phyloP scores from a whole-genome alignment of 352 stramenopile species.

The Phytopythium mirpurense region DNA sequence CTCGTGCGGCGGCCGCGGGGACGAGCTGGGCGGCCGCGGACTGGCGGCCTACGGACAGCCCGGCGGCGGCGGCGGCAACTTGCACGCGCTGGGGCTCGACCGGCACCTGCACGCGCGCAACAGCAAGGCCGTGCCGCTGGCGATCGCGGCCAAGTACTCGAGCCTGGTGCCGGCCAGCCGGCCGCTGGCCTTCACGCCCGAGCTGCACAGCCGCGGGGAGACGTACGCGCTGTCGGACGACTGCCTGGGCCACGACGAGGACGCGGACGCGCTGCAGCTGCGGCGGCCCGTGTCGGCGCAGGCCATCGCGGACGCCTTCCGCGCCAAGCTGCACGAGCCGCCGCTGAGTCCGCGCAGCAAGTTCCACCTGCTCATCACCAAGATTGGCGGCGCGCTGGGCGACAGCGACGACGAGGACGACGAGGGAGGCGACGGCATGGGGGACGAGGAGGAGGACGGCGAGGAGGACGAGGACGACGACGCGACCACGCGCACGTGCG shows the following conservation, averaged over 20 bases:
- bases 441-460: not conserved
- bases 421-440: conserved; percentile 6
- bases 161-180: conserved; percentile 8
- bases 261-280: conserved; percentile 12
- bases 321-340: conserved; percentile 60
- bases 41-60: conserved; percentile 9
- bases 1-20: conserved; percentile 34
- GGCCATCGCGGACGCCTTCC: conserved; percentile 61
- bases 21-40: conserved; percentile 19
- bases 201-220: conserved; percentile 35
- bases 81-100: conserved; percentile 34
- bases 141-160: conserved; percentile 24
- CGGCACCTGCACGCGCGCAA: conserved; percentile 26
- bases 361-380: conserved; percentile 40
- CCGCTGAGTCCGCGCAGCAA: conserved; percentile 68
- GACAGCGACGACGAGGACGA: conserved; percentile 2
- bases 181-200: too few relatives aligned
- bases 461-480: conserved; percentile 13
- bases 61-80: conserved; percentile 2
- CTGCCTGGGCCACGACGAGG: conserved; percentile 13
- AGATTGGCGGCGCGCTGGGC: conserved; percentile 3
- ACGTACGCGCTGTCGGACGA: conserved; percentile 56
- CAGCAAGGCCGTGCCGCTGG: conserved; percentile 14
- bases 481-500: not conserved
- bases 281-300: conserved; percentile 29